Conservation (phyloP, 306 rosid species). For the Neltuma alba region DNA sequence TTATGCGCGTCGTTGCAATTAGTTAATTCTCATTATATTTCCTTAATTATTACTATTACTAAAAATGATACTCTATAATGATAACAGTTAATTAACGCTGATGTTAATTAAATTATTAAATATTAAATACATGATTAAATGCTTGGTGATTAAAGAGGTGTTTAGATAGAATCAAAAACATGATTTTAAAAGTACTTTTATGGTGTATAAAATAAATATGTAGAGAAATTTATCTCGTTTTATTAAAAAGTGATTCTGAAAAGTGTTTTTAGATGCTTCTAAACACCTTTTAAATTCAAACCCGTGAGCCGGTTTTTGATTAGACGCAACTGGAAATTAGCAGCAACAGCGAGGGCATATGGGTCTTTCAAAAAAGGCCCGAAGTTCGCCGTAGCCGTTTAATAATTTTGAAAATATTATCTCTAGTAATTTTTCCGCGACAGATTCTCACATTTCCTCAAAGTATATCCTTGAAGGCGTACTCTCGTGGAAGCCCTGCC, state of each 20-base stretch:
- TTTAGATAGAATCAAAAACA: too few relatives aligned
- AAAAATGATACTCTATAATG: neutral
- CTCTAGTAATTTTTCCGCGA: conserved; percentile 1
- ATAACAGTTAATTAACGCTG: neutral
- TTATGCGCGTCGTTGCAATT: neutral
- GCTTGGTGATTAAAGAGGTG: neutral
- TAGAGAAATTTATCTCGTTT: too few relatives aligned
- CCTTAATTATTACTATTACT: neutral
- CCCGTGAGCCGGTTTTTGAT: neutral
- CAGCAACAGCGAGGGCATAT: conserved; percentile 13
- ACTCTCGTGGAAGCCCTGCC: conserved; percentile 36
- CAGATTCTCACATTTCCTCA: conserved; percentile 13
- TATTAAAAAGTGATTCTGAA: too few relatives aligned
- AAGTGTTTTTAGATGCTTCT: too few relatives aligned
- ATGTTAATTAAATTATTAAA: neutral
- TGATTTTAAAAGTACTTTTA: too few relatives aligned
- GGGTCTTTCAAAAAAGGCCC: conserved; percentile 18
- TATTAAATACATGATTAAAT: neutral
- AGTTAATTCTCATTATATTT: neutral
- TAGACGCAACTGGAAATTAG: conserved; percentile 1
- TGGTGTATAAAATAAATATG: too few relatives aligned
- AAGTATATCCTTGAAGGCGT: conserved; percentile 28
- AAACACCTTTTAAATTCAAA: too few relatives aligned
- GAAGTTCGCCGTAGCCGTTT: conserved; percentile 49
- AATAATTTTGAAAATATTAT: conserved; percentile 42